A percentile compares a stretch with the other conserved stretches of the same genome.
These are phyloP conservation scores for Oryza glumipatula DNA, from an alignment of 176 grass and related monocot species.

Conservation along the genomic window DNA sequence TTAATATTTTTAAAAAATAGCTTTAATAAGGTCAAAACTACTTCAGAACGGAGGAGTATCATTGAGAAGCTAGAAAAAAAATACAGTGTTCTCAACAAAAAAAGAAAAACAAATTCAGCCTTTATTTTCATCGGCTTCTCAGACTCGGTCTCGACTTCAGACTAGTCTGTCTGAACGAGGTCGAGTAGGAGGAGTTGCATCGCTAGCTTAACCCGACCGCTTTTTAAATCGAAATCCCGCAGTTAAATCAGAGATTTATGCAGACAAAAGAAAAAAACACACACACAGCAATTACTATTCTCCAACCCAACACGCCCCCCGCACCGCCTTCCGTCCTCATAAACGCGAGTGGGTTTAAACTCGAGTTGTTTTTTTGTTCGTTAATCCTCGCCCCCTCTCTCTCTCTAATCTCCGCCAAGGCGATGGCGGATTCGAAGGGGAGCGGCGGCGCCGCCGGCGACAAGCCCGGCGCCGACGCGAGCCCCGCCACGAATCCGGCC, in stretches of 20 bases:
- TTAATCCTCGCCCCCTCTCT: not conserved
- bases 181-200: not conserved
- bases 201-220: not conserved
- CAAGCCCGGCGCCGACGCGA: conserved; percentile 51
- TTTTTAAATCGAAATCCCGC: conserved; percentile 30
- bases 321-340: too few relatives aligned
- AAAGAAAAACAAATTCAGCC: too few relatives aligned
- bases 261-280: not conserved
- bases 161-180: too few relatives aligned
- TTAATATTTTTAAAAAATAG: too few relatives aligned
- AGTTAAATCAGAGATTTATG: conserved; percentile 4
- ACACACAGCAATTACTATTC: not conserved
- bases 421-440: conserved; percentile 78
- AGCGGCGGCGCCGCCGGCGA: conserved; percentile 61
- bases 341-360: conserved; percentile 25
- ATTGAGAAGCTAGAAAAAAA: too few relatives aligned
- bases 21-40: too few relatives aligned
- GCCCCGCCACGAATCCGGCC: conserved; percentile 41
- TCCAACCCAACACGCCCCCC: not conserved
- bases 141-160: too few relatives aligned
- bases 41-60: too few relatives aligned
- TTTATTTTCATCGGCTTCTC: too few relatives aligned
- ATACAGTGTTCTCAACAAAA: too few relatives aligned
- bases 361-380: not conserved
- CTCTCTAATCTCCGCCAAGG: conserved; percentile 28